These are phyloP conservation scores for Pseudogymnoascus sp. DNA, from an alignment of 2,329 filamentous ascomycete genomes.

Conservation along the genomic window DNA sequence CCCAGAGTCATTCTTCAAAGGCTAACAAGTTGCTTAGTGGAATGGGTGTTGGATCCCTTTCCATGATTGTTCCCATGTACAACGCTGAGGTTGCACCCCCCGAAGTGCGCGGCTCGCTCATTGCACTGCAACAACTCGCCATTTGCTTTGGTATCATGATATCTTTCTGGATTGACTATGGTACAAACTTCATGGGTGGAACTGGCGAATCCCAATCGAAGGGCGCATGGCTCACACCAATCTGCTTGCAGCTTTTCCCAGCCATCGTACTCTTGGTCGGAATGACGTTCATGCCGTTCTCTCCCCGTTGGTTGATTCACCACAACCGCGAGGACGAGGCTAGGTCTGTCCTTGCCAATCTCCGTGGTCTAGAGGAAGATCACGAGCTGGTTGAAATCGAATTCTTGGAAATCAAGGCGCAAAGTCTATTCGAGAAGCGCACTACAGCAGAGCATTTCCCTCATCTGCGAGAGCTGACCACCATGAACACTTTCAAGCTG, in stretches of 20 bases:
- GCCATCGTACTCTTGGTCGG: constrained; percentile 58
- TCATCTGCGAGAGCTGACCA: constrained; percentile 49
- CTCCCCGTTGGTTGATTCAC: constrained; percentile 66
- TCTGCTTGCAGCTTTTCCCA: constrained; percentile 62
- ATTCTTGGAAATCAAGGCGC: constrained; percentile 75
- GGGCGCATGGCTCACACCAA: constrained; percentile 65
- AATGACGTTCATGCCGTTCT: constrained; percentile 75
- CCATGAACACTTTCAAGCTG: constrained; percentile 57
- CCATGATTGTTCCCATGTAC: constrained; percentile 55
- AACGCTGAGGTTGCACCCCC: constrained; percentile 47
- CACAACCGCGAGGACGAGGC: constrained; percentile 62
- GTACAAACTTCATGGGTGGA: constrained; percentile 60
- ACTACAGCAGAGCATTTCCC: constrained; percentile 61
- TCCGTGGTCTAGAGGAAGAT: constrained; percentile 53
- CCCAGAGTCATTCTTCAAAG: not conserved
- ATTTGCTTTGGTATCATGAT: constrained; percentile 50
- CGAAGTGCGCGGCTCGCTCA: constrained; percentile 57
- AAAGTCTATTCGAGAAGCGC: constrained; percentile 69
- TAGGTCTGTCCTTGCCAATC: constrained; percentile 49
- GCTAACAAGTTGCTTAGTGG: constrained; percentile 30
- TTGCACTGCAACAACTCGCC: constrained; percentile 56
- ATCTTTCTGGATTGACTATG: constrained; percentile 51
- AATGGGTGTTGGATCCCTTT: constrained; percentile 61
- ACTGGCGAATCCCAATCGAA: constrained; percentile 50
- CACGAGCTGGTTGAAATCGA: constrained; percentile 66